Base-by-base conservation (phyloP, 1,284 basidiomycete species). In the Cerrena zonata region DNA sequence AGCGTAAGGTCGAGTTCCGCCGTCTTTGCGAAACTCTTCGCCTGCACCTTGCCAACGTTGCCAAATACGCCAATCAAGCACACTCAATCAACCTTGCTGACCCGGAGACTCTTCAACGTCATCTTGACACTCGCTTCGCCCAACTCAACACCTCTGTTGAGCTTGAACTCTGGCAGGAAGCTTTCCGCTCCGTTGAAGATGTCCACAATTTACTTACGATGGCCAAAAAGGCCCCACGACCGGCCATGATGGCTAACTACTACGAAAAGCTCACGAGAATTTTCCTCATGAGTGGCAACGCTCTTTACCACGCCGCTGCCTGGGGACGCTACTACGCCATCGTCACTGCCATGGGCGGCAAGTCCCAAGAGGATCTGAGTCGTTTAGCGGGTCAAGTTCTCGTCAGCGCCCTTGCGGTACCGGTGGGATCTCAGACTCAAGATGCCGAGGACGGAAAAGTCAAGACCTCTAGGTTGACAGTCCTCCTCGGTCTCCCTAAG, bases 131-230 rank as follows among this genome's bases (percentile, higher is more conserved):
- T 18, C 92, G 96, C 53, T 98, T 99, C 68, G 89, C 93, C 30
- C 95, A 99, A 75, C 85, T 99, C 57, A 94, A 95, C 66, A 89
- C 92, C n/a, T 94, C 94, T 5, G 94, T 98, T 56, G 93, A 98
- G 69, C 86, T 99, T 56, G 96, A 99, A 73, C 80, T 99, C 45
- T 99, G 95, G 96, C 95, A 98, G 67, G 95, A 99, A 69, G 95
- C 94, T 3, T 99, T 98, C 82, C 89, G 96, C 54, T 94, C 92
- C 42, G 92, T 98, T 54, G 95, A 99, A 69, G 96, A 99, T 68
- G 91, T 99, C 39, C 95, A 99, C 74, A 94, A 94, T 63, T 80
- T 99, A 44, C 82, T 99, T 59, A 91, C 86, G 23, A 86, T 94
- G 81, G 82, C 90, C 26, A 96, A 96, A 70, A 94, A 94, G 71